Evolutionary conservation across 805 yeast genomes (phyloP), one percentile per base, ranked within the genome.

Genomic region (Metschnikowia noctiluminum): DNA sequence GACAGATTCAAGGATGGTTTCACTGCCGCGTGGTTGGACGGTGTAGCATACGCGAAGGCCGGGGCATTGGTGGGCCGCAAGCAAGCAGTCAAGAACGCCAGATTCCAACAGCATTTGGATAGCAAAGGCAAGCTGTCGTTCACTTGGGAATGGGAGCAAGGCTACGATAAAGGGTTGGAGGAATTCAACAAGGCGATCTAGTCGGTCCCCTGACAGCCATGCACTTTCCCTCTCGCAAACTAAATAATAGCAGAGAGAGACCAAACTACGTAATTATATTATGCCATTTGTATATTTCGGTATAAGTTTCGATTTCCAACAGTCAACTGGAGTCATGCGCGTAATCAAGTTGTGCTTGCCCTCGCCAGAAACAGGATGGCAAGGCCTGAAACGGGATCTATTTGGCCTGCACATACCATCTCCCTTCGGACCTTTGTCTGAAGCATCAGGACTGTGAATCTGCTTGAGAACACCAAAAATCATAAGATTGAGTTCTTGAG

Each of bases 111-210:
- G 58, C 96, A 91, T 63, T 59, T 80, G 21, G 55, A 65, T 10
- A 61, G 66, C 7, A 76, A 79, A 53, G 94, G 94, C 7, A 58
- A 68, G 7, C 76, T 84, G 57, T 71, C 71, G 12, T 78, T 74
- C 60, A 47, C 82, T 45, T 92, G 97, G 96, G 96, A 87, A 65
- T 92, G 89, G 86, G 89, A 85, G 28, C 95, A 86, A 57, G 97
- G 96, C 0, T 90, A 80, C 60, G 80, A 79, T 43, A 77, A 78
- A 41, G 97, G 89, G 0, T 56, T 80, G 32, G 64, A 66, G 35
- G 73, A 73, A 43, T 82, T 76, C 13, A 38, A 21, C 28, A 46
- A 44, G 31, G 46, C 48, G 28, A 32, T 47, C 7, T 28, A 35
- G 26, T 7, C 10, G 21, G 10, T 3, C 21, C 21, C 4, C 21